These are phyloP conservation scores for Tinospora cordifolia DNA, from an alignment of 164 flowering plant genomes.

Conservation along the genomic window DNA sequence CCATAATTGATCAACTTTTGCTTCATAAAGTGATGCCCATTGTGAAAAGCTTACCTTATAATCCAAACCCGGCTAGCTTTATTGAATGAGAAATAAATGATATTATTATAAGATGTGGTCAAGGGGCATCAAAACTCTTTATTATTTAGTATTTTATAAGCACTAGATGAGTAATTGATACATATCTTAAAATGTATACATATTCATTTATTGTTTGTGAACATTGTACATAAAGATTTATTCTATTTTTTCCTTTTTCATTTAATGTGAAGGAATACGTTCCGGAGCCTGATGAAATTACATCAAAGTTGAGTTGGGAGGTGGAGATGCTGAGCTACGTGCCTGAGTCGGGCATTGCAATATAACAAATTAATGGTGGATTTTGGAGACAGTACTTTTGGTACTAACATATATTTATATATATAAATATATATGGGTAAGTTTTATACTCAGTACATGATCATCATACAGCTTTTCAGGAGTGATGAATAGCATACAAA, in stretches of 20 bases:
- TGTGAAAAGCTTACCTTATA: no score
- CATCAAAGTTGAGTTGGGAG: conserved; percentile 67
- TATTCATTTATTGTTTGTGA: no score
- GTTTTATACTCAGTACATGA: neutral
- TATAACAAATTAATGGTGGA: neutral
- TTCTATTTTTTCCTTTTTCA: no score
- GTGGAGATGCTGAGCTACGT: conserved; percentile 41
- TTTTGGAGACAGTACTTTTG: neutral
- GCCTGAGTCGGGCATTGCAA: conserved; percentile 36
- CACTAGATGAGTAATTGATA: no score
- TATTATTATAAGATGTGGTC: no score
- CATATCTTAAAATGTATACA: no score
- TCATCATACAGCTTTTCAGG: neutral
- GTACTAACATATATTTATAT: neutral
- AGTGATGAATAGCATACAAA: neutral
- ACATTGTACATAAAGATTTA: no score
- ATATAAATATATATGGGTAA: neutral
- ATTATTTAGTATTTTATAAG: no score
- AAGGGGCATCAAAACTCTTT: no score
- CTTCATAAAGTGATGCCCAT: neutral
- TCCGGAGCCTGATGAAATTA: conserved; percentile 55
- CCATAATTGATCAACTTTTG: neutral
- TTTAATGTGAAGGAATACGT: conserved; percentile 45
- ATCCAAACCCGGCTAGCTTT: no score
- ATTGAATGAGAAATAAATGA: no score